Percentiles rank a stretch among this genome's conserved stretches.
Evolutionary conservation across 805 yeast genomes (phyloP).

Genomic region (Zygosaccharomyces bailii): DNA sequence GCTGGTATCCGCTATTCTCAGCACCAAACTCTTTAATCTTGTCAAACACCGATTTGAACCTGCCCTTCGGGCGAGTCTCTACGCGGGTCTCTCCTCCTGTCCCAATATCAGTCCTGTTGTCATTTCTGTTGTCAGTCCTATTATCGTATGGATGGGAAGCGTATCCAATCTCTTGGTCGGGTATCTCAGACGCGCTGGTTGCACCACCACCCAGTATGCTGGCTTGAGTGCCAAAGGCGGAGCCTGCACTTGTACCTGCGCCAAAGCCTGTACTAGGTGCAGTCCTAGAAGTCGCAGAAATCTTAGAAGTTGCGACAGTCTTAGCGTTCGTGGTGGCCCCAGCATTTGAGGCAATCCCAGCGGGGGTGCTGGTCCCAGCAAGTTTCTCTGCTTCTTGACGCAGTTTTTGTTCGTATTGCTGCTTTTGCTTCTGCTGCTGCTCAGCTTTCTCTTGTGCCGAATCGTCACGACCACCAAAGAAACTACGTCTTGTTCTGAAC

Average conservation of each 20-base stretch:
- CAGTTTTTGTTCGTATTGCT: neutral
- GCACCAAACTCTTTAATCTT: conserved; percentile 34
- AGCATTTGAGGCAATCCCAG: too few relatives aligned
- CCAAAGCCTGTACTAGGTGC: neutral
- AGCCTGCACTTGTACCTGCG: neutral
- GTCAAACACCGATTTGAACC: conserved; percentile 29
- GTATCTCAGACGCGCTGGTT: neutral
- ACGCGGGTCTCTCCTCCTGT: too few relatives aligned
- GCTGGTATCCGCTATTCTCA: conserved; percentile 36
- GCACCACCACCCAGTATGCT: neutral
- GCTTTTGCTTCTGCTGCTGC: neutral
- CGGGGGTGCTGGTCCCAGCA: too few relatives aligned
- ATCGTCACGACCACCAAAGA: neutral
- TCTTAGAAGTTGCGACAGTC: too few relatives aligned
- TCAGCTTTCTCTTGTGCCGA: neutral
- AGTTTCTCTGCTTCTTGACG: too few relatives aligned
- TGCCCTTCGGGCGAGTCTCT: conserved; percentile 11
- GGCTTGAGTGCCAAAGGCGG: neutral
- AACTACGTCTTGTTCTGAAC: neutral
- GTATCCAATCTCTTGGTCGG: neutral
- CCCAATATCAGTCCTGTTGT: too few relatives aligned
- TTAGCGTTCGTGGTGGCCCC: too few relatives aligned
- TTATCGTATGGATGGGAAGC: neutral
- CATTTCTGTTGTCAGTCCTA: too few relatives aligned
- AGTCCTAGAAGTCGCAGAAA: neutral